A percentile compares a stretch with the other conserved stretches of the same genome.
phyloP scores from a whole-genome alignment of 345 rosid genomes.

The Hibiscus trionum region DNA sequence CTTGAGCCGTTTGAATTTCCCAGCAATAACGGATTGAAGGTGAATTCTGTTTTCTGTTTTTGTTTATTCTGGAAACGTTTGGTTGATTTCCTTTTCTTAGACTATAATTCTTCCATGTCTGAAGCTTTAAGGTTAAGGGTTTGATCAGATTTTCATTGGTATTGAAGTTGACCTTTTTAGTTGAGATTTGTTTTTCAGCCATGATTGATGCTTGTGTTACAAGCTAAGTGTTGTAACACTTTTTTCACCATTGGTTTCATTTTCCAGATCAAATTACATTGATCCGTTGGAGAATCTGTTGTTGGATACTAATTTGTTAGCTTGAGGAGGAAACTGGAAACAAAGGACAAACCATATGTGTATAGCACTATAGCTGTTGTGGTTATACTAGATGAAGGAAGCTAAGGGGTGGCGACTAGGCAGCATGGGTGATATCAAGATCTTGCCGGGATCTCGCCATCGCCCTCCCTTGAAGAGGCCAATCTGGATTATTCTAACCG shows the following conservation, averaged over 20 bases:
- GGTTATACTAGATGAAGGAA: conserved; percentile 33
- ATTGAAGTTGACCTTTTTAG: neutral
- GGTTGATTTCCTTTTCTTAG: neutral
- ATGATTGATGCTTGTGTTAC: neutral
- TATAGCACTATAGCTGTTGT: conserved; percentile 26
- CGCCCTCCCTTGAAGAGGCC: conserved; percentile 70
- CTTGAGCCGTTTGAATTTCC: neutral
- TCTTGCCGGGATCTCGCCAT: conserved; percentile 58
- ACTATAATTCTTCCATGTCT: neutral
- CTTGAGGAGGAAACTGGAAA: neutral
- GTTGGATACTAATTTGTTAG: neutral
- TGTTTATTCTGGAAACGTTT: neutral
- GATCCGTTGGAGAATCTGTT: neutral
- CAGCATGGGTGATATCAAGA: conserved; percentile 55
- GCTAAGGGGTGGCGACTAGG: conserved; percentile 63
- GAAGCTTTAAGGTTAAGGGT: neutral
- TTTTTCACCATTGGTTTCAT: neutral
- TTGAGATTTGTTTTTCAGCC: too few species aligned
- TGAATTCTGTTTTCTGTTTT: neutral
- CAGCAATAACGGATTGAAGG: neutral
- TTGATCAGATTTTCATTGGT: neutral
- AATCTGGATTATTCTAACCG: conserved; percentile 64
- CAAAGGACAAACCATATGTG: conserved; percentile 15
- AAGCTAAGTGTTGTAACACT: neutral
- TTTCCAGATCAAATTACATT: conserved; percentile 1